Evolutionary conservation across 805 yeast species (phyloP).

Genomic region (Hanseniaspora nectarophila): DNA sequence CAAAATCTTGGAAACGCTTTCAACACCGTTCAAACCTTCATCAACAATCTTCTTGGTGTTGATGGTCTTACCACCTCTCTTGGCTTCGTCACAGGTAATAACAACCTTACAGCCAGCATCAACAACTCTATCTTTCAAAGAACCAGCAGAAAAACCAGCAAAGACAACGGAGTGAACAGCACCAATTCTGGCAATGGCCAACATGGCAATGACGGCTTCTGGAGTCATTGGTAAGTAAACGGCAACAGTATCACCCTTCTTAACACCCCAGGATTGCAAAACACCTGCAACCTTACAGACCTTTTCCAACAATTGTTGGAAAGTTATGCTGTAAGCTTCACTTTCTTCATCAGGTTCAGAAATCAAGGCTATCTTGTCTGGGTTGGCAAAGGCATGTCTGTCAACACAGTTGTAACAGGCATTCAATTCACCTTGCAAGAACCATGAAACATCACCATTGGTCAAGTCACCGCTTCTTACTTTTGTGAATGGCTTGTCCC

Average conservation of each 20-base stretch:
- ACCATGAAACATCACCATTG: constrained; percentile 84
- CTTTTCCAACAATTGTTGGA: constrained; percentile 71
- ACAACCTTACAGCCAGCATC: constrained; percentile 80
- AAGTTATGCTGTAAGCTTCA: constrained; percentile 63
- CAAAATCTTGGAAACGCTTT: constrained; percentile 62
- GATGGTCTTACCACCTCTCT: constrained; percentile 89
- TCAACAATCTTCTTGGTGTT: constrained; percentile 90
- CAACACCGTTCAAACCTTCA: constrained; percentile 73
- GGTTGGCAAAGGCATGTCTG: constrained; percentile 81
- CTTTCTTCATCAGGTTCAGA: constrained; percentile 89
- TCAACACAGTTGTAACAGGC: constrained; percentile 92
- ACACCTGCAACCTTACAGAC: constrained; percentile 82
- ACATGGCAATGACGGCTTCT: constrained; percentile 85
- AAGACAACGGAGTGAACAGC: constrained; percentile 93
- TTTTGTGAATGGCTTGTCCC: constrained; percentile 59
- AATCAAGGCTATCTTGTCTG: constrained; percentile 71
- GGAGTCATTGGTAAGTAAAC: constrained; percentile 96
- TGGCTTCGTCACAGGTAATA: constrained; percentile 90
- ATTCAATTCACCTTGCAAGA: constrained; percentile 81
- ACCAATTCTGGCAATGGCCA: constrained; percentile 87
- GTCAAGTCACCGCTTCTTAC: constrained; percentile 47
- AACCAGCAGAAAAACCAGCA: constrained; percentile 93
- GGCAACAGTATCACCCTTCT: constrained; percentile 92
- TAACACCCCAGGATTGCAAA: constrained; percentile 71
- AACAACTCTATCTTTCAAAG: constrained; percentile 76